A percentile compares a stretch with the other conserved stretches of the same genome.
These are phyloP conservation scores for Dimocarpus longan DNA, from an alignment of 345 rosid genomes.

Conservation along the genomic window DNA sequence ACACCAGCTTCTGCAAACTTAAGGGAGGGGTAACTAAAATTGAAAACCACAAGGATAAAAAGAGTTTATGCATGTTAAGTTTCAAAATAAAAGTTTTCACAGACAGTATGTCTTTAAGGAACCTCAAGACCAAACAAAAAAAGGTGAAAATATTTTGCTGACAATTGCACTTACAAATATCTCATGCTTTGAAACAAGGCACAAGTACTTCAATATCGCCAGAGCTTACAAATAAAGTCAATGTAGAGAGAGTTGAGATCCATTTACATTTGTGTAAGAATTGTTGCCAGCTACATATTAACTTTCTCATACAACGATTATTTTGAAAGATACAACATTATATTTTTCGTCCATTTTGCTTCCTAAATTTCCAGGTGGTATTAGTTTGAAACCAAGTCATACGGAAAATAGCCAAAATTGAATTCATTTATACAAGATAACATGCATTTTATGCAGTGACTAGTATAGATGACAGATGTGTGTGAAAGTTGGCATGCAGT, in stretches of 20 bases:
- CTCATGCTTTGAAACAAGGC: not conserved
- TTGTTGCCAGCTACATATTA: not conserved
- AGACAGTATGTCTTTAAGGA: not conserved
- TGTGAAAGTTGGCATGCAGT: not conserved
- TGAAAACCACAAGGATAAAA: conserved; percentile 2
- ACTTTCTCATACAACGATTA: not conserved
- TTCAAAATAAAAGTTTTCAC: not conserved
- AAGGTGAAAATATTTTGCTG: too few species aligned
- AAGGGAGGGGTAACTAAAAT: not conserved
- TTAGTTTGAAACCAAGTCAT: not conserved
- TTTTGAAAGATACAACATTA: not conserved
- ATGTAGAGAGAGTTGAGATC: not conserved
- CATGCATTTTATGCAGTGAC: not conserved
- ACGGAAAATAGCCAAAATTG: not conserved
- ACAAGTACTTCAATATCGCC: not conserved
- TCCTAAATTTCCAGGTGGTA: not conserved
- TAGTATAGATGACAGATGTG: not conserved
- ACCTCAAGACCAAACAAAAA: too few species aligned
- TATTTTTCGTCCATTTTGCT: not conserved
- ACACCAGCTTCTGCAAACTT: not conserved
- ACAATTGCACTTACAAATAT: too few species aligned
- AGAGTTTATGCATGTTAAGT: not conserved
- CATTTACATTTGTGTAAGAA: not conserved
- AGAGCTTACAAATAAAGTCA: not conserved
- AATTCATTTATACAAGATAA: not conserved